Base-by-base conservation (phyloP, 2,329 filamentous ascomycete species). In the Penicillium sp. region DNA sequence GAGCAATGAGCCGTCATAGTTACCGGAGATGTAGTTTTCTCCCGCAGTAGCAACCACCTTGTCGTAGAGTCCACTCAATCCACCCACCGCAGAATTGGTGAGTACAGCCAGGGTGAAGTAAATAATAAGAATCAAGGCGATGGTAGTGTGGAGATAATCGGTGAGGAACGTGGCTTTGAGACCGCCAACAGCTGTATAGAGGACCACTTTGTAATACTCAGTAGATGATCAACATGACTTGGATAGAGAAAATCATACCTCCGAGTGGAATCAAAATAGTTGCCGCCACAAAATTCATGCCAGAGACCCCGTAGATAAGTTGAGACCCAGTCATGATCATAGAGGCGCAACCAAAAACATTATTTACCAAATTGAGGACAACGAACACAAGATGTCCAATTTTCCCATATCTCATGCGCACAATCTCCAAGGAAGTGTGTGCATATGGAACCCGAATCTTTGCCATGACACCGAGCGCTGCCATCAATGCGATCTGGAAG, bases 401-500 rank as follows among this genome's bases (percentile, higher is more conserved):
- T 24, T 69, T 75, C 5, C 78, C 79, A 61, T 82, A 82, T 56
- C 80, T 70, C 68, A 77, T 77, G 4, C 73, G 73, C 39, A 82
- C 77, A 45, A 82, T 80, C 60, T 82, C 80, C 1, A 82, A 71
- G 3, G 77, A 80, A 0, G 80, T 82, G 55, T 82, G 80, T 0
- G 80, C 80, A 55, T 81, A 80, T 0, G 80, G 80, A 0, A 81
- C 79, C 39, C 79, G 69, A 33, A 81, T 73, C 63, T 82, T 82
- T 13, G 77, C 77, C 45, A 81, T 65, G 7, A 82, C 78, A 4
- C 80, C 80, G 1, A 82, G 69, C 1, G 74, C 73, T 2, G 79
- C 78, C 76, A 82, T 81, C 33, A 82, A 66, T 5, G 79, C 79
- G 53, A 82, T 80, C 64, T 82, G 77, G 50, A 80, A 81, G 39